Conservation (phyloP, 2,329 filamentous ascomycete species). For the Magnaporthiopsis poae region DNA sequence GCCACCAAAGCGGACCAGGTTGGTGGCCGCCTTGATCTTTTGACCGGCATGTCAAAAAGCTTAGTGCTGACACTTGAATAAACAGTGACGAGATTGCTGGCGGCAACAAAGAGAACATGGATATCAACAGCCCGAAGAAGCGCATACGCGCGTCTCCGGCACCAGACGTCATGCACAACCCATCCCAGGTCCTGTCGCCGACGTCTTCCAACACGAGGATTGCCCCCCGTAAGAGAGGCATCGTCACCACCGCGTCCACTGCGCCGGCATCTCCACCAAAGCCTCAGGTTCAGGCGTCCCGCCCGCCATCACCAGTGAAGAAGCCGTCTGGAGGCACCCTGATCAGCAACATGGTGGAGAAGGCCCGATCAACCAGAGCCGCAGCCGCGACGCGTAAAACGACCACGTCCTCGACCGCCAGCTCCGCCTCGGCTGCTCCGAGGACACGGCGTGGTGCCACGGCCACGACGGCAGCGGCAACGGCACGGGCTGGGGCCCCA, state of each 20-base stretch:
- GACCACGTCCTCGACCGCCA: slow-evolving; percentile 34
- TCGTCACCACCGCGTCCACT: slow-evolving; percentile 12
- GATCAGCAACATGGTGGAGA: slow-evolving; percentile 49
- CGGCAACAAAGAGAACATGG: slow-evolving; percentile 69
- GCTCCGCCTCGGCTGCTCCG: slow-evolving; percentile 25
- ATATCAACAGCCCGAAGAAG: slow-evolving; percentile 60
- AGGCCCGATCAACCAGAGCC: slow-evolving; percentile 46
- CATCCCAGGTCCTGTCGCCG: slow-evolving; percentile 64
- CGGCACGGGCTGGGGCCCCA: slow-evolving; percentile 28
- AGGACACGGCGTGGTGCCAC: slow-evolving; percentile 24
- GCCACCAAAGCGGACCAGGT: slow-evolving; percentile 43
- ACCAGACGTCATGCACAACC: slow-evolving; percentile 31
- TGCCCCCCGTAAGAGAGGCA: slow-evolving; percentile 40
- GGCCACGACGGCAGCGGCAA: slow-evolving; percentile 27
- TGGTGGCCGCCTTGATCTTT: slow-evolving; percentile 18
- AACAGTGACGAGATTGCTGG: slow-evolving; percentile 53
- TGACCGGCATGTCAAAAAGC: neutral
- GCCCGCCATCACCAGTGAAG: slow-evolving; percentile 55
- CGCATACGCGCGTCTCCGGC: slow-evolving; percentile 35
- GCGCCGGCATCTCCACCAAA: slow-evolving; percentile 43
- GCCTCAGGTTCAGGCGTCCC: slow-evolving; percentile 45
- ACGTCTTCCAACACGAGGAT: slow-evolving; percentile 72
- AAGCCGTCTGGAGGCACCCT: slow-evolving; percentile 35
- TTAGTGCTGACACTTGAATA: slow-evolving; percentile 1
- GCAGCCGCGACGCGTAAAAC: slow-evolving; percentile 34